Evolutionary conservation across 2,329 filamentous ascomycete genomes (phyloP).

Genomic region (Sporothrix sp.): DNA sequence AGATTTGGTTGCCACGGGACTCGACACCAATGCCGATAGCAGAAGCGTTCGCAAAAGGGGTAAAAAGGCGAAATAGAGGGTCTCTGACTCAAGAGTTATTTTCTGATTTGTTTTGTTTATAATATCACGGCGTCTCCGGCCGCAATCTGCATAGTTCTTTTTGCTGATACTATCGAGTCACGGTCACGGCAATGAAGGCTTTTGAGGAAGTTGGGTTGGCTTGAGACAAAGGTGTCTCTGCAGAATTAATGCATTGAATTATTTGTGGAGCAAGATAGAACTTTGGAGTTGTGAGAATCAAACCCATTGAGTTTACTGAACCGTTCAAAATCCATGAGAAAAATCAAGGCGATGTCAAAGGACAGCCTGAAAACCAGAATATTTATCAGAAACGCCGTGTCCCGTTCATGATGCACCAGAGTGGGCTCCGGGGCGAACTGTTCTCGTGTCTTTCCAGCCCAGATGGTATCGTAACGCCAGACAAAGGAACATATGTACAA

Average conservation of each 20-base stretch:
- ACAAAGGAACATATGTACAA: neutral
- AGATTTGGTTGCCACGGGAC: neutral
- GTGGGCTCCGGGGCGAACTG: neutral
- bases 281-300: conserved; percentile 8
- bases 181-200: too few species aligned
- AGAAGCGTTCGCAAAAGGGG: conserved; percentile 3
- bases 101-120: neutral
- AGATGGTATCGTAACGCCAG: conserved; percentile 8
- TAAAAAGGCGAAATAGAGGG: conserved; percentile 3
- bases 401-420: neutral
- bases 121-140: conserved; percentile 5
- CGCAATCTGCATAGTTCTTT: neutral
- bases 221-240: neutral
- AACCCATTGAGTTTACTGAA: neutral
- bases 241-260: neutral
- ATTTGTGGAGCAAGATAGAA: neutral
- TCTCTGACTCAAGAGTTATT: neutral
- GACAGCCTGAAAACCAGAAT: too few species aligned
- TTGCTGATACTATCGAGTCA: too few species aligned
- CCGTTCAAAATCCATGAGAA: neutral
- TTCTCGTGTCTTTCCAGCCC: conserved; percentile 2
- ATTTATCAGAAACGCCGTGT: conserved; percentile 4
- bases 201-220: neutral
- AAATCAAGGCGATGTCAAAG: neutral
- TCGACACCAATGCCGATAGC: neutral